These are phyloP conservation scores for Talaromyces liani DNA, from an alignment of 495 filamentous ascomycete species.

Conservation along the genomic window DNA sequence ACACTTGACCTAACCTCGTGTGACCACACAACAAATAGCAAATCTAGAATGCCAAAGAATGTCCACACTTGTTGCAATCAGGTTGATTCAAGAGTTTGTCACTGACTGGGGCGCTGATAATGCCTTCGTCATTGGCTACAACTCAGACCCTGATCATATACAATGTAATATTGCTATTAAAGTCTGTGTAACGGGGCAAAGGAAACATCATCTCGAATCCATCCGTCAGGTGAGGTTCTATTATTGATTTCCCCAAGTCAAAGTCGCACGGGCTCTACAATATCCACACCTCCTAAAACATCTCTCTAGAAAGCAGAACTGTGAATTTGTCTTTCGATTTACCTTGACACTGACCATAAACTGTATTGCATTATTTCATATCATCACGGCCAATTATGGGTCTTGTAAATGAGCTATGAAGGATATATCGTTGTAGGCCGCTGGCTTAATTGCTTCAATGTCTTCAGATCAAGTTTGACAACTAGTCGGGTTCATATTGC, in stretches of 20 bases:
- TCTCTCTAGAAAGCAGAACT: not conserved
- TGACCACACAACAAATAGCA: not conserved
- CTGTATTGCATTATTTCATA: not conserved
- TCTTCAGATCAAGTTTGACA: not conserved
- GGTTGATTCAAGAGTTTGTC: not conserved
- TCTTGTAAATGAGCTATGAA: not conserved
- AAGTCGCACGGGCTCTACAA: not conserved
- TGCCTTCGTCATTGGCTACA: constrained; percentile 1
- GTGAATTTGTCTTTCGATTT: not conserved
- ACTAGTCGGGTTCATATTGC: not conserved
- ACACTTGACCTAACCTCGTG: not conserved
- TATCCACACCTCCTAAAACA: not conserved
- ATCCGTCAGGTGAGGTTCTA: not conserved
- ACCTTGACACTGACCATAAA: not conserved
- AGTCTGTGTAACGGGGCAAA: not conserved
- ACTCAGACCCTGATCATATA: not conserved
- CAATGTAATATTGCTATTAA: not conserved
- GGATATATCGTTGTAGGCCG: not conserved
- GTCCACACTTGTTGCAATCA: constrained; percentile 1
- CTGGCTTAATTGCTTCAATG: not conserved
- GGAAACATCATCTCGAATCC: not conserved
- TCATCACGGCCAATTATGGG: not conserved
- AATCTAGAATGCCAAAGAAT: not conserved
- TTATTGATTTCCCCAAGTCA: not conserved
- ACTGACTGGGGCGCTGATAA: not conserved